Percentiles rank a stretch among this genome's conserved stretches.
These are phyloP conservation scores for Penstemon newberryi DNA, from an alignment of 257 asterid genomes.

Conservation along the genomic window DNA sequence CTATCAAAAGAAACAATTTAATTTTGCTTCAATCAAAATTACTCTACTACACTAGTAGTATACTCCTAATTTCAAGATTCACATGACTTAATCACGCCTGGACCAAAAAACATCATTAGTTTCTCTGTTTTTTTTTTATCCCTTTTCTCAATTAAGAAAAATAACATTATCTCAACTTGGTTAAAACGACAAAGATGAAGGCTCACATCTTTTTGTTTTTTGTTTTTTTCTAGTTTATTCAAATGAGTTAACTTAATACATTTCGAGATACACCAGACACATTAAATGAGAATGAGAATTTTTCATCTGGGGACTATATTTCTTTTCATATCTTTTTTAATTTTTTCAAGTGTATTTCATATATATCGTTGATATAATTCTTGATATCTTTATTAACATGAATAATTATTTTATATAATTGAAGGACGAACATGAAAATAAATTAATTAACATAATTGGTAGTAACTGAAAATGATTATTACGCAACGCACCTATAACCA, in stretches of 20 bases:
- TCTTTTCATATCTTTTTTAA: too few relatives aligned
- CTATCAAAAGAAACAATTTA: conserved; percentile 28
- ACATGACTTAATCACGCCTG: not conserved
- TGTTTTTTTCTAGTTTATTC: too few relatives aligned
- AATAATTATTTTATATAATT: not conserved
- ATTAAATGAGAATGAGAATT: too few relatives aligned
- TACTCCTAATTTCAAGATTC: conserved; percentile 21
- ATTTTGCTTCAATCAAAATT: not conserved
- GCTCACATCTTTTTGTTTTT: too few relatives aligned
- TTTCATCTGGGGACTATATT: too few relatives aligned
- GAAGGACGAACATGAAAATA: too few relatives aligned
- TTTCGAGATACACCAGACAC: too few relatives aligned
- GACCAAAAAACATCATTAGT: not conserved
- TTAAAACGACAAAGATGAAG: too few relatives aligned
- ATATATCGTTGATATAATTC: too few relatives aligned
- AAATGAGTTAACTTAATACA: too few relatives aligned
- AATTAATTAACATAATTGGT: not conserved
- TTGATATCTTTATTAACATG: too few relatives aligned
- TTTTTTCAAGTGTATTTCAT: too few relatives aligned
- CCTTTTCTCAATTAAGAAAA: not conserved
- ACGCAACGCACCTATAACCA: conserved; percentile 56
- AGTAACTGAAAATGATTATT: not conserved
- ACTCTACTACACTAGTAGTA: not conserved
- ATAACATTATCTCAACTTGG: not conserved
- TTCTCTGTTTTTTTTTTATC: not conserved